Evolutionary conservation across 805 yeast genomes (phyloP), one percentile per base, ranked within the genome.

Genomic region (Clavispora asparagi): DNA sequence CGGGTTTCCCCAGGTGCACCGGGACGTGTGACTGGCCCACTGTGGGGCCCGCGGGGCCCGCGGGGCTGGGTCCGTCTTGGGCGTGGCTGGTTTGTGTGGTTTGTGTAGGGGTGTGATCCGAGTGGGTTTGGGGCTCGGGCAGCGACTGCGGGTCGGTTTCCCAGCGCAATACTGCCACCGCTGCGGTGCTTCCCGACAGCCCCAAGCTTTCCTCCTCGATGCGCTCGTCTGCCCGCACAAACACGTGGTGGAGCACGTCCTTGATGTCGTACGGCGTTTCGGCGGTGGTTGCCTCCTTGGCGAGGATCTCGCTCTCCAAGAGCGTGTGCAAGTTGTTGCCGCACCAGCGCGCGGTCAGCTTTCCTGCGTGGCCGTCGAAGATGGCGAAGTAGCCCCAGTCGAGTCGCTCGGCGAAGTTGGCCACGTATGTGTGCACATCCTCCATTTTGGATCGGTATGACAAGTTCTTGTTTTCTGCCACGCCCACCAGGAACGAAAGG

Each of bases 281-380:
- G 4, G 32, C 46, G 44, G 40, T 36, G 3, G 43, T 42, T 7
- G 48, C 53, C 44, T 63, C 67, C 19, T 45, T 51, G 7, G 52
- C 49, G 33, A 58, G 60, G 17, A 89, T 74, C 44, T 74, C 77
- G 44, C 76, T 76, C 54, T 83, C 89, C 39, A 87, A 62, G 28
- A 85, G 66, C 23, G 81, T 70, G 61, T 92, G 97, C 47, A 92
- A 64, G 57, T 86, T 82, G 51, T 87, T 82, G 0, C 97, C 95
- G 69, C 97, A 90, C 95, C 96, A 91, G 57, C 92, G 80, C 1
- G 99, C 95, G 8, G 95, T 85, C 54, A 82, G 88, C 45, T 82
- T 82, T 19, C 99, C 99, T 2, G 98, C 98, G 67, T 92, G 99
- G 10, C 99, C 99, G 65, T 92, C 99, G 66, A 90, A 92, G 1